A percentile compares a stretch with the other conserved stretches of the same genome.
Conservation (phyloP, 1,284 basidiomycete species). For the Naganishia cerealis region DNA sequence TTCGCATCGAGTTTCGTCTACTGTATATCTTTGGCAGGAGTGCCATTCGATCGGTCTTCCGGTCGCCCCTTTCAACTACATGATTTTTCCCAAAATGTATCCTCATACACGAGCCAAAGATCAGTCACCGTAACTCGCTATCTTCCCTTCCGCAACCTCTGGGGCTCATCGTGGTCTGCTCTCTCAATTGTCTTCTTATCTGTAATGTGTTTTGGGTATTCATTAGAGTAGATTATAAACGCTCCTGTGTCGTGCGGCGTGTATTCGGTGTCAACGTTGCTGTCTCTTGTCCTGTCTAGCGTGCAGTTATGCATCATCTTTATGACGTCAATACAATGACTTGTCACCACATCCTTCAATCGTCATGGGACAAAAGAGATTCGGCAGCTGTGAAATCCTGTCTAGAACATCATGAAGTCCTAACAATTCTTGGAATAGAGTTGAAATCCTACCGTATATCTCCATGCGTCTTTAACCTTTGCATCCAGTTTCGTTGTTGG, state of each 20-base stretch:
- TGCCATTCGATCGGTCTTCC: neutral
- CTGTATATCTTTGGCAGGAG: neutral
- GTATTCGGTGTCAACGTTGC: neutral
- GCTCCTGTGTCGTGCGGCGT: neutral
- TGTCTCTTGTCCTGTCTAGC: neutral
- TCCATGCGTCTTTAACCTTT: no score
- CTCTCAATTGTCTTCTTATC: neutral
- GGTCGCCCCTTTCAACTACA: neutral
- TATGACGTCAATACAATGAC: neutral
- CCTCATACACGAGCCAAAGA: neutral
- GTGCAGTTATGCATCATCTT: neutral
- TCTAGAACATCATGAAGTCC: no score
- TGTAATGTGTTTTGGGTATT: neutral
- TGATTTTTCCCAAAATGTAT: neutral
- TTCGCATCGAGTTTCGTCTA: neutral
- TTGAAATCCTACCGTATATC: no score
- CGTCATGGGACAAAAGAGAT: no score
- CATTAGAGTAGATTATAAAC: neutral
- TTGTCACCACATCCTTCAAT: neutral
- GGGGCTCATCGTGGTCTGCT: neutral
- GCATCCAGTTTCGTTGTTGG: no score
- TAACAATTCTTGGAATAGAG: no score
- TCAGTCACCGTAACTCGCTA: neutral
- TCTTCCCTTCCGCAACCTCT: neutral
- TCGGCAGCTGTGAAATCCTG: no score